phyloP scores from a whole-genome alignment of 352 stramenopile species.

The Thraustotheca clavata region DNA sequence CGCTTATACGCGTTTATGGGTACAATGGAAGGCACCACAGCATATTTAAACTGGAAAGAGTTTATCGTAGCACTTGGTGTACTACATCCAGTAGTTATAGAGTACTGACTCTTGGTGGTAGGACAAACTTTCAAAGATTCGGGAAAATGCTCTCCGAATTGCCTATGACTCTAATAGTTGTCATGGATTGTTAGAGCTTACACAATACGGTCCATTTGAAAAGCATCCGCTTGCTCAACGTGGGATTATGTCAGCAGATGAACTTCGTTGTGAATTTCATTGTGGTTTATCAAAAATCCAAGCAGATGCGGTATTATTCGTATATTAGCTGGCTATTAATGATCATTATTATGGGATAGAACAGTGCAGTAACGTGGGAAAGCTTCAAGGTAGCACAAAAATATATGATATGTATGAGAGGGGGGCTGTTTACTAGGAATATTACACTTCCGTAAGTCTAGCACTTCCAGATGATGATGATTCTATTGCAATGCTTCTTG shows the following conservation, averaged over 20 bases:
- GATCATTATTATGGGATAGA: background rate
- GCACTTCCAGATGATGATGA: conserved; percentile 2
- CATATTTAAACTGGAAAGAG: background rate
- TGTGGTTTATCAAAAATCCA: background rate
- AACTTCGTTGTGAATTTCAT: background rate
- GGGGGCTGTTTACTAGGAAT: no score
- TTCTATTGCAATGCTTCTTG: conserved; percentile 7
- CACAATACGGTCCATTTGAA: background rate
- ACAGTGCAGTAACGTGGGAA: conserved; percentile 2
- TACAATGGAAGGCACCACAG: background rate
- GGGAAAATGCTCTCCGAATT: background rate
- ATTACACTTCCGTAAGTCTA: conserved; percentile 13
- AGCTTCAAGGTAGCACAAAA: conserved; percentile 7
- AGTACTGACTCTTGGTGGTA: background rate
- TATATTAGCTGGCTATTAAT: no score
- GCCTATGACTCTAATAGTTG: background rate
- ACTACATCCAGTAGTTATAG: background rate
- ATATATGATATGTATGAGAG: no score
- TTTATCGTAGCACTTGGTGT: conserved; percentile 8
- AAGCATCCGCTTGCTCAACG: conserved; percentile 11
- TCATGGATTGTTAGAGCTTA: background rate
- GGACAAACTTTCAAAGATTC: background rate
- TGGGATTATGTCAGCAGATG: background rate
- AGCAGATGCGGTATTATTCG: background rate
- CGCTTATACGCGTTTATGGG: background rate